Conservation (phyloP, 805 yeast genomes). For the Nakazawaea molendinolei region DNA sequence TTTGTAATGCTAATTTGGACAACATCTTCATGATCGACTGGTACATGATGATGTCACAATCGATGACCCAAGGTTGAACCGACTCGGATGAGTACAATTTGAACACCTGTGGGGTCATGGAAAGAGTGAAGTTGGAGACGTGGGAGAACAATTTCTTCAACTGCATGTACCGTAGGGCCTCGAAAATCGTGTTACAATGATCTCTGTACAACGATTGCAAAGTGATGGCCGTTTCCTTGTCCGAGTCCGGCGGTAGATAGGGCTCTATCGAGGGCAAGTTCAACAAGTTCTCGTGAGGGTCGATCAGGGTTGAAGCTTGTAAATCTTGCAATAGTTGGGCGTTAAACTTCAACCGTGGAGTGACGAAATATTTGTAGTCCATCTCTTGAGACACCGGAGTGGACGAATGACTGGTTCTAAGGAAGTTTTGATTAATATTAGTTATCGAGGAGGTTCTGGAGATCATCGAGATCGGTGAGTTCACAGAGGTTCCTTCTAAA, state of each 20-base stretch:
- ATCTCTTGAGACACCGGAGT: conserved; percentile 5
- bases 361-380: conserved; percentile 3
- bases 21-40: conserved; percentile 47
- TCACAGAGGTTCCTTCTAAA: conserved; percentile 1
- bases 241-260: background rate
- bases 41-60: conserved; percentile 64
- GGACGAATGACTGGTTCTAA: conserved; percentile 6
- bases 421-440: conserved; percentile 6
- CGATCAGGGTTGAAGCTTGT: background rate
- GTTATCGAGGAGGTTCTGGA: conserved; percentile 10
- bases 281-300: background rate
- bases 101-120: conserved; percentile 57
- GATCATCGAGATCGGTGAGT: conserved; percentile 12
- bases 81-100: conserved; percentile 45
- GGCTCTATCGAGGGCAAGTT: background rate
- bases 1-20: conserved; percentile 52
- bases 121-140: conserved; percentile 42
- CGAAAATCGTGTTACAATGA: conserved; percentile 59
- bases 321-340: conserved; percentile 1
- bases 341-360: conserved; percentile 7
- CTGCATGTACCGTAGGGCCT: conserved; percentile 61
- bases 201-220: conserved; percentile 54
- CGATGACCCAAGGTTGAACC: conserved; percentile 54
- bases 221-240: background rate
- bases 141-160: conserved; percentile 51